phyloP scores from a whole-genome alignment of 2,329 filamentous ascomycete genomes.

The Calonectria henricotiae region DNA sequence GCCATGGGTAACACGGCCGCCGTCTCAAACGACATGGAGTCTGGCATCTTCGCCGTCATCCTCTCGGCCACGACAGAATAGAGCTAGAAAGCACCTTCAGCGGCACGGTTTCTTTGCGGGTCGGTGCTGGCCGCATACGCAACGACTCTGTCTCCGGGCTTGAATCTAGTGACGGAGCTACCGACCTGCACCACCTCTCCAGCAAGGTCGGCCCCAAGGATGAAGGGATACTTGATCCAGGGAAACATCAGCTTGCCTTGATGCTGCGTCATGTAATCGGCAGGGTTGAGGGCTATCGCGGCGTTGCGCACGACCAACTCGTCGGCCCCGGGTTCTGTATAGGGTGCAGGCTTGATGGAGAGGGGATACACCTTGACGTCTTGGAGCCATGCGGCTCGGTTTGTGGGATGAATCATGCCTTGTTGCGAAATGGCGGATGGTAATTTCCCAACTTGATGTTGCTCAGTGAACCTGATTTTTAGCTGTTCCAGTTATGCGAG shows the following conservation, averaged over 20 bases:
- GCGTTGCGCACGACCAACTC: neutral
- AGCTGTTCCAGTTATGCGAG: too few species aligned
- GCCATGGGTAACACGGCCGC: neutral
- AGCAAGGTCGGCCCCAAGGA: neutral
- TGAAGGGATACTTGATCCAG: neutral
- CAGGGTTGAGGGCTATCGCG: neutral
- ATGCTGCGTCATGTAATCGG: neutral
- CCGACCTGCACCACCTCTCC: neutral
- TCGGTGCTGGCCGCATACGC: neutral
- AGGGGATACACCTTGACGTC: neutral
- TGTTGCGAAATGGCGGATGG: too few species aligned
- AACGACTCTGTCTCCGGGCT: neutral
- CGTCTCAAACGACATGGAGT: neutral
- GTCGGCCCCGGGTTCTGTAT: neutral
- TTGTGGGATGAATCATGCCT: neutral
- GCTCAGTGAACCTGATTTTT: too few species aligned
- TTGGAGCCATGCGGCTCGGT: neutral
- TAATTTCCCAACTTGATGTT: too few species aligned
- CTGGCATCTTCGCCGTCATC: neutral
- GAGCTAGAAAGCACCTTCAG: neutral
- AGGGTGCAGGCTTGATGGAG: neutral
- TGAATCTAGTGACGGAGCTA: neutral
- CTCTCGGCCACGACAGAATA: neutral
- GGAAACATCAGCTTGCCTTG: slow-evolving; percentile 2
- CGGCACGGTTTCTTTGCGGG: neutral